Percentiles rank a stretch among this genome's conserved stretches.
phyloP scores from a whole-genome alignment of 2,329 filamentous ascomycete species.

The Bertia moriformis region DNA sequence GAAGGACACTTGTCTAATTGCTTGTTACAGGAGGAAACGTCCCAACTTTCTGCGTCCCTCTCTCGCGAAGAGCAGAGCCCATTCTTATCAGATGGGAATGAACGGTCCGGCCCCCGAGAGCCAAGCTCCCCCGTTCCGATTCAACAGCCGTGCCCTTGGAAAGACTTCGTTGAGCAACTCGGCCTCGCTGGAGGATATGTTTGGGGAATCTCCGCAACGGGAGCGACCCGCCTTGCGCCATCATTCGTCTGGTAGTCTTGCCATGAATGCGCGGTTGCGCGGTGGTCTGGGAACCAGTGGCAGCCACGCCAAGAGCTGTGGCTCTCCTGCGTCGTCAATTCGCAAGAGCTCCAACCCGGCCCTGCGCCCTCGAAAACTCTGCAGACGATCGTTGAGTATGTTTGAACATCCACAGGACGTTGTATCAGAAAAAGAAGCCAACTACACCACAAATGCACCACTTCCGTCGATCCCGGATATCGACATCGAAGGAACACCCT shows the following conservation, averaged over 20 bases:
- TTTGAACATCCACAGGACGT: constrained; percentile 84
- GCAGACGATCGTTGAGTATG: constrained; percentile 90
- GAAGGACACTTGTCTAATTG: neutral
- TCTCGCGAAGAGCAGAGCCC: neutral
- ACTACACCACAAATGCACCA: constrained; percentile 32
- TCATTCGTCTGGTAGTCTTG: neutral
- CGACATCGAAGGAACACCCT: constrained; percentile 59
- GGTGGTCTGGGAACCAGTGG: constrained; percentile 16
- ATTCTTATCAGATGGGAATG: neutral
- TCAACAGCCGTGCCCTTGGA: neutral
- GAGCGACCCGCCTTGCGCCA: neutral
- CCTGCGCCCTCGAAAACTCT: constrained; percentile 69
- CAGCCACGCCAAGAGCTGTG: constrained; percentile 41
- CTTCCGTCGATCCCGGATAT: constrained; percentile 71
- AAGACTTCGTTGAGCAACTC: neutral
- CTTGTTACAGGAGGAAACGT: neutral
- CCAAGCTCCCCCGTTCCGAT: neutral
- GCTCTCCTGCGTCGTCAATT: constrained; percentile 59
- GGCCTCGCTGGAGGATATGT: neutral
- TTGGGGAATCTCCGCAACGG: neutral
- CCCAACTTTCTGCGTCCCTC: neutral
- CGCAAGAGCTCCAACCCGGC: constrained; percentile 62
- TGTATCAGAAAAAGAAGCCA: constrained; percentile 62
- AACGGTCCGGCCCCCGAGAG: neutral
- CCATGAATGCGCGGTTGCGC: neutral